These are phyloP conservation scores for Suillus weaverae DNA, from an alignment of 768 basidiomycete species.

Conservation along the genomic window DNA sequence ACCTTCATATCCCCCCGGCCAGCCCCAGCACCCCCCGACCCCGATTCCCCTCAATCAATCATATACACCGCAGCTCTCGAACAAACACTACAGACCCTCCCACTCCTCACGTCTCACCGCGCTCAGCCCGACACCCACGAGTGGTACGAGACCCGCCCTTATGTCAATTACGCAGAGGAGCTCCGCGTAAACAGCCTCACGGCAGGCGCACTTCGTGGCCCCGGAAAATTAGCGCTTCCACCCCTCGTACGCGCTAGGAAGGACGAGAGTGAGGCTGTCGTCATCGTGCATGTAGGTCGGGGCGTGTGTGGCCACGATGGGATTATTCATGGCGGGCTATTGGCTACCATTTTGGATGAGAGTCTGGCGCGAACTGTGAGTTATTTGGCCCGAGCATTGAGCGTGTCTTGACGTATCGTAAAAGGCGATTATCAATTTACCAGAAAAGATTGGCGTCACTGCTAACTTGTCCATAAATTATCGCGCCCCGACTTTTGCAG, in stretches of 20 bases:
- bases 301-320: conserved; percentile 93
- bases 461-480: conserved; percentile 83
- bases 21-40: conserved; percentile 62
- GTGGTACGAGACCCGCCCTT: conserved; percentile 83
- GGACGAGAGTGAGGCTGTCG: conserved; percentile 74
- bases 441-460: conserved; percentile 90
- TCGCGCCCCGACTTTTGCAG: conserved; percentile 84
- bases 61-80: conserved; percentile 66
- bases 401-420: conserved; percentile 4
- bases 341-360: conserved; percentile 92
- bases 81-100: conserved; percentile 61
- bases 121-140: conserved; percentile 47
- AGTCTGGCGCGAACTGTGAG: conserved; percentile 74
- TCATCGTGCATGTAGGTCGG: conserved; percentile 80
- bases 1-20: conserved; percentile 73
- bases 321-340: conserved; percentile 89
- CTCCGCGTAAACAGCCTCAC: conserved; percentile 81
- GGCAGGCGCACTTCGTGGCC: conserved; percentile 82
- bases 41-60: conserved; percentile 56
- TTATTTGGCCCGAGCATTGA: conserved; percentile 8
- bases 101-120: conserved; percentile 55
- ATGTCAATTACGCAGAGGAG: conserved; percentile 65
- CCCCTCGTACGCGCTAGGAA: conserved; percentile 73
- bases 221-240: conserved; percentile 78
- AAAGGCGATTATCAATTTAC: conserved; percentile 83